Percentiles rank a stretch among this genome's conserved stretches.
These are phyloP conservation scores for Chaetothyriales sp. DNA, from an alignment of 2,329 filamentous ascomycete species.

Conservation along the genomic window DNA sequence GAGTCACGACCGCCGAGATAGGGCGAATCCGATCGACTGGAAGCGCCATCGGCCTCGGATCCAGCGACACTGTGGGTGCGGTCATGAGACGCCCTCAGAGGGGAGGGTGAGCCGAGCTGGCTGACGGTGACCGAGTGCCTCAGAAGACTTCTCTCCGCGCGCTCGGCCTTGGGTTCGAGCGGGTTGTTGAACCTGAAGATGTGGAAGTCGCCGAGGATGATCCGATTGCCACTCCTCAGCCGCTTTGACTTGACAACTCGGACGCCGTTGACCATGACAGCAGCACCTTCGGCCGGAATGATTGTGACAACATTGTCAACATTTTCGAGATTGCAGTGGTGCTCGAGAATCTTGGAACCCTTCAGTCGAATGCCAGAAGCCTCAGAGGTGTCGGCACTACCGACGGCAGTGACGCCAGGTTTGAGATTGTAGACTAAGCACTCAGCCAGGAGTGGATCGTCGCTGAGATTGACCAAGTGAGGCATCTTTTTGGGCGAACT, in stretches of 20 bases:
- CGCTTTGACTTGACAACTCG: constrained; percentile 74
- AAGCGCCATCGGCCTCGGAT: constrained; percentile 58
- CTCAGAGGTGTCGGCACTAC: constrained; percentile 74
- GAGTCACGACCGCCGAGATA: constrained; percentile 58
- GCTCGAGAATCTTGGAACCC: constrained; percentile 76
- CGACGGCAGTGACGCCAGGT: constrained; percentile 82
- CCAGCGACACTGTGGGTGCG: constrained; percentile 62
- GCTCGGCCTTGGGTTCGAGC: constrained; percentile 82
- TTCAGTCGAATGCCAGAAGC: constrained; percentile 85
- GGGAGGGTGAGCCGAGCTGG: constrained; percentile 50
- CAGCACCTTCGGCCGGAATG: constrained; percentile 75
- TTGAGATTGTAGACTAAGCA: constrained; percentile 97
- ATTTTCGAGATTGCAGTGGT: constrained; percentile 92
- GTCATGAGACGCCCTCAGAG: constrained; percentile 53
- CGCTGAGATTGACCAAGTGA: constrained; percentile 94
- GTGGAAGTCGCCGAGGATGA: constrained; percentile 95
- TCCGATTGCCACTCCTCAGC: constrained; percentile 78
- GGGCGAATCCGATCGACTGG: constrained; percentile 66
- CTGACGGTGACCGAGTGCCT: constrained; percentile 61
- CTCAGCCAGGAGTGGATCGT: constrained; percentile 81
- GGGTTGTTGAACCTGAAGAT: constrained; percentile 98
- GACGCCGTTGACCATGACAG: constrained; percentile 94
- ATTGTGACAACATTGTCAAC: constrained; percentile 84
- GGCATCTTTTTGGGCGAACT: constrained; percentile 98
- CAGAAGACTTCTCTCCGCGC: constrained; percentile 65